Evolutionary conservation across 2,329 filamentous ascomycete species (phyloP).

Genomic region (Daldinia sp.): DNA sequence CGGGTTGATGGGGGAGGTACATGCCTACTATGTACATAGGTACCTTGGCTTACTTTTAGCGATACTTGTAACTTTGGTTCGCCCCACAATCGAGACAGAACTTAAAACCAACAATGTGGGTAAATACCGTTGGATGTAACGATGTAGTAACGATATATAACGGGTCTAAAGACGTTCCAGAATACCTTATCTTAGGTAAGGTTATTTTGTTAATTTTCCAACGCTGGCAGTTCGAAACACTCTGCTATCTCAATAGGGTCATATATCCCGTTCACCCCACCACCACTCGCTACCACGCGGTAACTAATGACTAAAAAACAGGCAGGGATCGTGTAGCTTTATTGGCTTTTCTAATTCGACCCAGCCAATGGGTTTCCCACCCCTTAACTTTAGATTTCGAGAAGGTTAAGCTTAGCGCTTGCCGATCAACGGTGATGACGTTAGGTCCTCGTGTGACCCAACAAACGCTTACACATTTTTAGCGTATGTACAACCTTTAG

Average conservation of each 20-base stretch:
- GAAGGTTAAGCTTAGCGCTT: slow-evolving; percentile 29
- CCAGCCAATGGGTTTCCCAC: background rate
- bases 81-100: slow-evolving; percentile 35
- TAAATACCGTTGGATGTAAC: slow-evolving; percentile 9
- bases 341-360: background rate
- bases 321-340: background rate
- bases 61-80: too few relatives aligned
- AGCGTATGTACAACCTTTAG: too few relatives aligned
- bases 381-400: slow-evolving; percentile 28
- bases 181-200: slow-evolving; percentile 34
- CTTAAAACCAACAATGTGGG: slow-evolving; percentile 27
- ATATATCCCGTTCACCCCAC: background rate
- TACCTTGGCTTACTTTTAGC: too few relatives aligned
- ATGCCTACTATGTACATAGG: background rate
- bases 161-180: slow-evolving; percentile 19
- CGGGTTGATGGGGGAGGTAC: background rate
- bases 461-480: background rate
- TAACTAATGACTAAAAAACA: background rate
- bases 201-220: slow-evolving; percentile 16
- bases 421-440: slow-evolving; percentile 29
- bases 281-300: background rate
- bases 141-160: too few relatives aligned
- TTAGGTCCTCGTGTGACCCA: slow-evolving; percentile 16
- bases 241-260: background rate
- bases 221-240: background rate